These are phyloP conservation scores for Syzygium aromaticum DNA, from an alignment of 345 rosid genomes.

Conservation along the genomic window DNA sequence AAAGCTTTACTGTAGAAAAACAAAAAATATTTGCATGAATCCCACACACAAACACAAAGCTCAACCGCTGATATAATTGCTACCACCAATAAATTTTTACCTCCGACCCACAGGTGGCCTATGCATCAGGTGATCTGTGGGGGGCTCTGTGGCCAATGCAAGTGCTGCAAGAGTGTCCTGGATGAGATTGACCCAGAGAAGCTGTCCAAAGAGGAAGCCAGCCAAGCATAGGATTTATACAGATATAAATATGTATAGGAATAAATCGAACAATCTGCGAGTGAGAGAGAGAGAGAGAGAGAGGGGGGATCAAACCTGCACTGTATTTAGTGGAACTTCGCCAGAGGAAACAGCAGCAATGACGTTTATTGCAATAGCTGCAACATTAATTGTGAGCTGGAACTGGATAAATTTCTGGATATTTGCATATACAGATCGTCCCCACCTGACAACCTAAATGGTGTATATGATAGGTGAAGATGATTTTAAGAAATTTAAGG, in stretches of 20 bases:
- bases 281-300: neutral
- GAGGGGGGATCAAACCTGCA: constrained; percentile 40
- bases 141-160: constrained; percentile 96
- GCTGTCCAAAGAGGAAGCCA: constrained; percentile 23
- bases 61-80: neutral
- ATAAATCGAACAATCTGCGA: neutral
- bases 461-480: neutral
- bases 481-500: neutral
- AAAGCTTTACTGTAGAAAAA: neutral
- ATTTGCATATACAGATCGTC: constrained; percentile 91
- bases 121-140: constrained; percentile 89
- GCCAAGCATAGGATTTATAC: neutral
- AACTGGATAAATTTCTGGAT: constrained; percentile 98
- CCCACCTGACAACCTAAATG: constrained; percentile 92
- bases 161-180: constrained; percentile 99
- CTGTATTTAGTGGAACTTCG: constrained; percentile 88
- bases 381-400: constrained; percentile 93
- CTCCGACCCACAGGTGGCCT: constrained; percentile 88
- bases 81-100: constrained; percentile 13
- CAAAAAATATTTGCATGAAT: neutral
- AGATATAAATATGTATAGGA: neutral
- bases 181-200: constrained; percentile 94
- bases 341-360: constrained; percentile 91
- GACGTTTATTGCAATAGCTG: constrained; percentile 83
- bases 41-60: neutral